Conservation (phyloP, 345 rosid species). For the Salix koriyanagi region DNA sequence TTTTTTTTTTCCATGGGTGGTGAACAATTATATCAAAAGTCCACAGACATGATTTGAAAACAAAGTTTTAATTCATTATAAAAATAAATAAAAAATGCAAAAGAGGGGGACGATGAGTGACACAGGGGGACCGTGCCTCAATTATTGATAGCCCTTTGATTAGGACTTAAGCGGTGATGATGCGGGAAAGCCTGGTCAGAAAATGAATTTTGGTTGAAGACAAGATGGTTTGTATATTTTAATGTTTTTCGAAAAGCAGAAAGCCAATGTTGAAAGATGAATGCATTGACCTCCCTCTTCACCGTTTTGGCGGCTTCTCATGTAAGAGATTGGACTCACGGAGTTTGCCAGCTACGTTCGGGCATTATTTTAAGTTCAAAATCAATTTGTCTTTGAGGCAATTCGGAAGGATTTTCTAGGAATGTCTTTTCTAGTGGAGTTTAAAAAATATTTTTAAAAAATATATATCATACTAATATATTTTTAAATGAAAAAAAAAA, state of each 20-base stretch:
- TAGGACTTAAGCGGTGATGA: constrained; percentile 11
- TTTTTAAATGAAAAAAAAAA: too few species aligned
- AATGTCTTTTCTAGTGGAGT: constrained; percentile 26
- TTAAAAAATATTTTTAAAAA: not conserved
- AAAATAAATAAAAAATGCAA: not conserved
- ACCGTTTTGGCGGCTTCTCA: constrained; percentile 22
- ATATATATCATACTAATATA: too few species aligned
- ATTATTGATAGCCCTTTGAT: constrained; percentile 30
- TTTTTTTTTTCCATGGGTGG: not conserved
- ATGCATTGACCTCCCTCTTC: constrained; percentile 43
- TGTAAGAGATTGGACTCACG: constrained; percentile 14
- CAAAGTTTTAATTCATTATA: not conserved
- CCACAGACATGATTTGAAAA: not conserved
- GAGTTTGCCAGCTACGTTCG: constrained; percentile 33
- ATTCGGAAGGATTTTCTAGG: constrained; percentile 19
- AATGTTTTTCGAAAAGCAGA: constrained; percentile 2
- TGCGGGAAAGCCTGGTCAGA: not conserved
- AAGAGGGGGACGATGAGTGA: constrained; percentile 3
- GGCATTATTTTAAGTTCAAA: constrained; percentile 16
- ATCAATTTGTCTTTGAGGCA: not conserved
- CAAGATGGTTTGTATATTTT: not conserved
- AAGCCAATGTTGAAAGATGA: constrained; percentile 11
- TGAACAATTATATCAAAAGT: not conserved
- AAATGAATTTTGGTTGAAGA: not conserved
- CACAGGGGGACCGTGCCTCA: constrained; percentile 27